Base-by-base conservation (phyloP, 106 monocot genomes). In the Apostasia ramifera region DNA sequence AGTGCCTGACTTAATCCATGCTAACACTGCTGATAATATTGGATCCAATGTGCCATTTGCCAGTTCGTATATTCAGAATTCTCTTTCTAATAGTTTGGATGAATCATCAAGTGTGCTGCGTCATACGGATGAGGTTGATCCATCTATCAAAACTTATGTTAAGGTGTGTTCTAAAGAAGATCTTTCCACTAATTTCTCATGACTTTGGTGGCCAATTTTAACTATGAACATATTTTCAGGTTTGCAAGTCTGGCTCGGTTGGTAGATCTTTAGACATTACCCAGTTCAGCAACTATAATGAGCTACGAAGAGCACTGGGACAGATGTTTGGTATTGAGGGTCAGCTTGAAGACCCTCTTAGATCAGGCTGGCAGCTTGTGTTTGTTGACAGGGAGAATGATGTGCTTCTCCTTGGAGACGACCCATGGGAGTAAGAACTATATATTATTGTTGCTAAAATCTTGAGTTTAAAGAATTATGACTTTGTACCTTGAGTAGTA, bases 281-380 rank as follows among this genome's bases (percentile, higher is more conserved):
- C 78, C 89, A 80, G 83, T 93, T 93, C 80, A 93, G 79, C 71
- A 93, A 93, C 78, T 99, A 99, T 68, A 80, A 80, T 60, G 93
- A 99, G 78, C 66, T 99, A 65, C 82, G 98, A 26, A 78, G 82
- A 66, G 98, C 85, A 61, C 81, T 99, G 81, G 90, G 93, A 69
- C 87, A 88, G 77, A 99, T 99, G 98, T 99, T 90, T 68, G 90
- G 90, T 61, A 88, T 99, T 65, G 83, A 99, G 98, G 98, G 98
- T 87, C 85, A 83, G 66, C 83, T 99, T 90, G 93, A 99, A 59
- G 90, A 99, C 79, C 98, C 98, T 80, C 82, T 76, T 81, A 99
- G 98, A 99, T 99, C 98, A 99, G 98, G 98, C 98, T 99, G 98
- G 98, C 98, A 99, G 98, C 98, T 99, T 99, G 93, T 99, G 88